Evolutionary conservation across 2,329 filamentous ascomycete species (phyloP), one percentile per base, ranked within the genome.

Genomic region (Penicillium sp.): DNA sequence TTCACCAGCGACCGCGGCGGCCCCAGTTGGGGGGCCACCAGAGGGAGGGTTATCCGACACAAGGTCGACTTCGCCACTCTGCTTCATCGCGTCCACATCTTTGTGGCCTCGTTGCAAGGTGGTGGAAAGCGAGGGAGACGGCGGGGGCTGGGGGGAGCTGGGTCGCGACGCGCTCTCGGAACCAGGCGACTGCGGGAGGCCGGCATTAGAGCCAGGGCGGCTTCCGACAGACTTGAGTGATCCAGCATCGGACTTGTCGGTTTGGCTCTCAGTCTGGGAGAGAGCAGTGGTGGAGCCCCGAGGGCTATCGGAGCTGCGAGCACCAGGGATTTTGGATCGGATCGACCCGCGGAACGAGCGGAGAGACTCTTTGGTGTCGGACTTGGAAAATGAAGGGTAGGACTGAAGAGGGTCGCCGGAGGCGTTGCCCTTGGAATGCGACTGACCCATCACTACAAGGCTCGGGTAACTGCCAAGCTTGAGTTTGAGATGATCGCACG

Each of bases 301-400:
- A 21, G 90, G 89, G 66, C 90, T 95, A 64, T 95, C 90, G 40
- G 75, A 81, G 58, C 58, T 66, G 64, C 67, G 67, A 53, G 54
- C 59, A 19, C 85, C 87, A 2, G 87, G 88, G 53, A 95, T 96
- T 72, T 96, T 96, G 54, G 88, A 94, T 53, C 88, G 81, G 59
- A 97, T 79, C 8, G 80, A 80, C 34, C 83, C 85, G 59, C 87
- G 82, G 69, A 96, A 83, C 4, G 90, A 96, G 57, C 89, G 85
- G 29, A 85, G 82, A 6, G 89, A 96, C 58, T 95, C 90, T 68
- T 90, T 91, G 26, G 91, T 97, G 66, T 97, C 91, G 49, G 89
- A 88, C 67, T 86, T 85, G 72, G 84, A 87, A 67, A 97, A 91
- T 26, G 91, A 95, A 26, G 90, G 91, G 69, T 93, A 95, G 28